These are phyloP conservation scores for Trifolium pratense DNA, from an alignment of 306 rosid genomes.

Conservation along the genomic window DNA sequence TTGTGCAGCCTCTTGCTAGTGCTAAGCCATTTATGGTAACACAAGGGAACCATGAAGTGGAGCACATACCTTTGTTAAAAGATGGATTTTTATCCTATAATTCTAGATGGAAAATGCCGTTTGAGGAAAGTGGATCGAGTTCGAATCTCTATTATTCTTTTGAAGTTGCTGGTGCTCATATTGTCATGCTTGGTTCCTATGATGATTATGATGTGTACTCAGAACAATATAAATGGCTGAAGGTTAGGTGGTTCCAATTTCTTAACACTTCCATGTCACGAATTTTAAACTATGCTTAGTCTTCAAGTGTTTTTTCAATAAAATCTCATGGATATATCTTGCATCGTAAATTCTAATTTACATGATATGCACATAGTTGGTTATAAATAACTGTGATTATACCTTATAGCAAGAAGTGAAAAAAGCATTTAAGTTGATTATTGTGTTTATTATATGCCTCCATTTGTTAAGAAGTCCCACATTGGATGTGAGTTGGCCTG, in stretches of 20 bases:
- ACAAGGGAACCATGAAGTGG: conserved; percentile 91
- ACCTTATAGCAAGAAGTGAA: background rate
- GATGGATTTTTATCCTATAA: conserved; percentile 79
- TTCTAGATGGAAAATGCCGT: conserved; percentile 95
- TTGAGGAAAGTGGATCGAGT: conserved; percentile 80
- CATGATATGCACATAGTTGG: background rate
- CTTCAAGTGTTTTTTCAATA: background rate
- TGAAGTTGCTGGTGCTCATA: conserved; percentile 77
- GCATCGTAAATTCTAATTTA: background rate
- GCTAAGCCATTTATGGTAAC: conserved; percentile 97
- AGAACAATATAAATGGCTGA: conserved; percentile 84
- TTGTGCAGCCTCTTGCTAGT: conserved; percentile 95
- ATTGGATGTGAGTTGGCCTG: no score
- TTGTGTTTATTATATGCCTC: background rate
- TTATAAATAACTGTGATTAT: conserved; percentile 16
- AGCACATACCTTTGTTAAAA: conserved; percentile 61
- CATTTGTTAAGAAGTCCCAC: background rate
- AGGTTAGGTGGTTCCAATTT: conserved; percentile 59
- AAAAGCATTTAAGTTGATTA: background rate
- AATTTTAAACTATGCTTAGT: no score
- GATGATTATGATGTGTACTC: conserved; percentile 75
- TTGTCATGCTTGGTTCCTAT: conserved; percentile 92
- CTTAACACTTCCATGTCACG: no score
- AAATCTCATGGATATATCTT: background rate
- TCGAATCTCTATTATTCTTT: conserved; percentile 95